These are phyloP conservation scores for Euphorbia tirucalli DNA, from an alignment of 345 rosid species.

Conservation along the genomic window DNA sequence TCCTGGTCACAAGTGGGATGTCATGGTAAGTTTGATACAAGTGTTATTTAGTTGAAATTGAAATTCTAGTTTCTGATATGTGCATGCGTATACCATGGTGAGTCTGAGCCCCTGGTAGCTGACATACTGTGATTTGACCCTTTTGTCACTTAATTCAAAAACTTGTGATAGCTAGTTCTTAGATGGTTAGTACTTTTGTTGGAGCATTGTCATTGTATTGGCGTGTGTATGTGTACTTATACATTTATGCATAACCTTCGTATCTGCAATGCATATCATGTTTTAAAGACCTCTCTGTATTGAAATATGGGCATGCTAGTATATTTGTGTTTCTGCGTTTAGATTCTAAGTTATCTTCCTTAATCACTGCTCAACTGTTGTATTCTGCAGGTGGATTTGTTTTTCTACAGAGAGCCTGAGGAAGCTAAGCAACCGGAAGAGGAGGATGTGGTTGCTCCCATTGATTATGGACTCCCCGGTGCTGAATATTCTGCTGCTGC, in stretches of 20 bases:
- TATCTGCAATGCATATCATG: background rate
- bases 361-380: no score
- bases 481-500: conserved; percentile 37
- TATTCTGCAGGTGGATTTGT: conserved; percentile 23
- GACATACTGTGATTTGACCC: no score
- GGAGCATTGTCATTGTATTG: background rate
- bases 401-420: conserved; percentile 30
- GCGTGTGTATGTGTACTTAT: no score
- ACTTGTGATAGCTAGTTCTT: no score
- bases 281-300: background rate
- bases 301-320: background rate
- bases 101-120: no score
- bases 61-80: background rate
- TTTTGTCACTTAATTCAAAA: no score
- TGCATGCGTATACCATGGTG: no score
- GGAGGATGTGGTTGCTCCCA: conserved; percentile 27
- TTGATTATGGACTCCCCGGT: conserved; percentile 27
- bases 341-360: background rate
- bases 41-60: background rate
- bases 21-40: conserved; percentile 19
- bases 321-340: background rate
- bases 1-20: conserved; percentile 43
- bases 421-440: conserved; percentile 33
- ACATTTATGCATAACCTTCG: background rate
- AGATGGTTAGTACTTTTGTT: no score